Base-by-base conservation (phyloP, 352 stramenopile genomes). In the Phytopythium sindhum region DNA sequence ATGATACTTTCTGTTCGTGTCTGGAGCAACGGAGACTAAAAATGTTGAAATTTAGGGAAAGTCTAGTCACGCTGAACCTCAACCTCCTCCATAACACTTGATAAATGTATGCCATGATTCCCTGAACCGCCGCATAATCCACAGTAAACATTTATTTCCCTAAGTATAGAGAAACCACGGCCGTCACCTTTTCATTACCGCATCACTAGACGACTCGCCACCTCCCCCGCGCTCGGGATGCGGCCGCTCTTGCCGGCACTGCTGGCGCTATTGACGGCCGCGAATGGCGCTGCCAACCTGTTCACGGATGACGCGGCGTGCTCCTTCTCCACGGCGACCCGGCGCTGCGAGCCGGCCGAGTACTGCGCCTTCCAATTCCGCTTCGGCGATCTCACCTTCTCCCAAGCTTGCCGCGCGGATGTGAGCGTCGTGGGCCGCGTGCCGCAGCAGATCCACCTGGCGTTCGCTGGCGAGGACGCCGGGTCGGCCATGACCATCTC, bases 381-480 rank as follows among this genome's bases (percentile, higher is more conserved):
- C 47, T 65, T 77, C 31, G 74, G 77, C 0, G 77, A 84, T 50
- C 28, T 76, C 15, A 78, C 73, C 19, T 64, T 67, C 3, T 73
- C 61, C 9, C 64, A 84, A 48, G 74, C 75, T 11, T 86, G 75
- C 37, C 77, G 77, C 39, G 56, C 78, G 17, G 70, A 82, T 48
- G 60, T 66, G 8, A 44, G 44, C 37, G 77, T 72, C 26, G 42
- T 72, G 2, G 51, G 53, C 24, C 73, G 67, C 29, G 31, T 69
- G 1, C 77, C 77, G 21, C 77, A 80, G 57, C 78, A 88, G 33
- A 63, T 86, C 41, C 79, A 88, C 62, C 63, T 81, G 35, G 76
- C 79, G 1, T 88, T 70, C 45, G 79, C 79, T 15, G 77, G 77
- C 9, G 48, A 67, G n/a, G 51, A 58, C n/a, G 39, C 74, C 24